Base-by-base conservation (phyloP, 768 basidiomycete genomes). In the Psilocybe azurescens region DNA sequence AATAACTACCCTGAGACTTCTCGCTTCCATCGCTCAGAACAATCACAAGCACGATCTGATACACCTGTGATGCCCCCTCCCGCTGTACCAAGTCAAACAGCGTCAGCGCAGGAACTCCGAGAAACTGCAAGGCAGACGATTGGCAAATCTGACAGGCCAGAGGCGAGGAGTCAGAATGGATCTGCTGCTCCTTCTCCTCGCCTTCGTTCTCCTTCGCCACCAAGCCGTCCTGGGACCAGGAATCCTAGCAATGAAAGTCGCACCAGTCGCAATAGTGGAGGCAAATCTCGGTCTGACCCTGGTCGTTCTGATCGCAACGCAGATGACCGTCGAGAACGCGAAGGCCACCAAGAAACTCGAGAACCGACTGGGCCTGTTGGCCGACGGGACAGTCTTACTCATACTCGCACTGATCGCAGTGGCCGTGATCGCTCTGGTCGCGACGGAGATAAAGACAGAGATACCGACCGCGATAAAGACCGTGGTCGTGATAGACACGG, bases 101-200 rank as follows among this genome's bases (percentile, higher is more conserved):
- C 79, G 5, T 90, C 89, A 9, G 91, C 91, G 1, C 90, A 93
- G 66, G 92, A 92, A 67, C 80, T 93, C 14, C 83, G 93, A 53
- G 90, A 91, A 70, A 92, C 89, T 2, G 92, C 91, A 5, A 90
- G 89, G 68, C 88, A 90, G 69, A 81, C 85, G 14, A 83, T 88
- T 47, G 72, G 71, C 38, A 79, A 86, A 68, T 66, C 79, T 3
- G 80, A 81, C 13, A 79, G 78, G 62, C 64, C 67, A 20, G 82
- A 83, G 53, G 67, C 73, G 13, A 83, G 85, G 18, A 76, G 75
- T 65, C 83, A 81, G 55, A 80, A 78, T 67, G 82, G 80, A n/a
- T 85, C 83, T 60, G 77, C 77, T 49, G 81, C 79, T 13, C 82
- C 83, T 24, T 86, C 90, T 4, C 87, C 88, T 50, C 85, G 85